A percentile compares a stretch with the other conserved stretches of the same genome.
Evolutionary conservation across 1,139 yeast genomes (phyloP).

Genomic region (Nakaseomyces delphensis): DNA sequence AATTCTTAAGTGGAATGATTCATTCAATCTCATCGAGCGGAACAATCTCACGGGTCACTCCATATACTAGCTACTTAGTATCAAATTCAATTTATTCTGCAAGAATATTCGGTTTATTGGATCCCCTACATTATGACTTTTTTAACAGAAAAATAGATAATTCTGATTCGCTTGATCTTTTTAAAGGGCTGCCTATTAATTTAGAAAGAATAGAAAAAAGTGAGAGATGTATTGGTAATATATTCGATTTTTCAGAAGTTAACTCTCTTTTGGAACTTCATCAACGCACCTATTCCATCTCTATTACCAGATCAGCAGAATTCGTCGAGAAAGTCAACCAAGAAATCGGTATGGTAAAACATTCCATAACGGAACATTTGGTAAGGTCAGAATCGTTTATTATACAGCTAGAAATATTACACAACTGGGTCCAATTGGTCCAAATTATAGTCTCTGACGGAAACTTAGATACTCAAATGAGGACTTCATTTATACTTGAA

Average conservation of each 20-base stretch:
- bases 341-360: constrained; percentile 20
- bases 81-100: constrained; percentile 41
- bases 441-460: constrained; percentile 64
- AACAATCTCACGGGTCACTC: constrained; percentile 46
- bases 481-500: constrained; percentile 61
- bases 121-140: constrained; percentile 52
- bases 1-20: constrained; percentile 63
- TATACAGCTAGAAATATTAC: constrained; percentile 53
- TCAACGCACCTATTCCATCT: constrained; percentile 7
- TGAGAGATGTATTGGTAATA: constrained; percentile 23
- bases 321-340: constrained; percentile 13
- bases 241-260: constrained; percentile 30
- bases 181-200: constrained; percentile 35
- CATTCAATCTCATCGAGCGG: constrained; percentile 48
- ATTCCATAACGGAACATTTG: constrained; percentile 35
- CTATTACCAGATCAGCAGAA: constrained; percentile 1
- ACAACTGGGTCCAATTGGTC: constrained; percentile 76
- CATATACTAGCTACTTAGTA: constrained; percentile 47
- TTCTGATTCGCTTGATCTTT: constrained; percentile 28
- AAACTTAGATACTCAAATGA: constrained; percentile 34
- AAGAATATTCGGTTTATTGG: constrained; percentile 57
- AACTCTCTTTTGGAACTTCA: constrained; percentile 30
- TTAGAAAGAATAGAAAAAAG: constrained; percentile 26
- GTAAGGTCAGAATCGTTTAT: constrained; percentile 41
- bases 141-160: constrained; percentile 25